A percentile compares a stretch with the other conserved stretches of the same genome.
Evolutionary conservation across 2,329 filamentous ascomycete species (phyloP).

Genomic region (Aspergillus aculeatus): DNA sequence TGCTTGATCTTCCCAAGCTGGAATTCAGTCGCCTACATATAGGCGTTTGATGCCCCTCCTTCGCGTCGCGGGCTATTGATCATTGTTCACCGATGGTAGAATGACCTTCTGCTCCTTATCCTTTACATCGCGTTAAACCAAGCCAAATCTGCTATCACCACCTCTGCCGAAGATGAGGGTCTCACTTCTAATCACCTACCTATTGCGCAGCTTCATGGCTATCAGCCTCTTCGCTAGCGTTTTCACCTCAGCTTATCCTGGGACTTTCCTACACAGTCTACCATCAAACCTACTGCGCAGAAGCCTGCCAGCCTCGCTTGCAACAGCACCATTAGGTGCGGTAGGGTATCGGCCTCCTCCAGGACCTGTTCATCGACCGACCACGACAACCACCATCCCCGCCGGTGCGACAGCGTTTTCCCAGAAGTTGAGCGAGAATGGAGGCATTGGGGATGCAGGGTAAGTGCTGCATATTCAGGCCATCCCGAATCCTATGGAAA

Average conservation of each 20-base stretch:
- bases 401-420: neutral
- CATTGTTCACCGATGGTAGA: neutral
- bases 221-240: constrained; percentile 12
- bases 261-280: constrained; percentile 4
- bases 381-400: constrained; percentile 1
- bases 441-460: neutral
- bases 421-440: neutral
- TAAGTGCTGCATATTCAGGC: neutral
- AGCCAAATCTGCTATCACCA: neutral
- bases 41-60: neutral
- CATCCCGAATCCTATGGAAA: neutral
- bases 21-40: neutral
- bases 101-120: neutral
- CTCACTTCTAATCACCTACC: neutral
- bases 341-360: constrained; percentile 21
- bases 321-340: constrained; percentile 19
- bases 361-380: constrained; percentile 9
- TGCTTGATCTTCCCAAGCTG: neutral
- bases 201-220: constrained; percentile 9
- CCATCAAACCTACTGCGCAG: constrained; percentile 9
- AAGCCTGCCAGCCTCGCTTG: constrained; percentile 23
- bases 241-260: constrained; percentile 14
- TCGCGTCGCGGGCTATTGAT: neutral
- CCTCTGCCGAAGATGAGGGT: constrained; percentile 12
- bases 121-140: neutral